phyloP scores from a whole-genome alignment of 441 rosid genomes.

The Kokia cookei region DNA sequence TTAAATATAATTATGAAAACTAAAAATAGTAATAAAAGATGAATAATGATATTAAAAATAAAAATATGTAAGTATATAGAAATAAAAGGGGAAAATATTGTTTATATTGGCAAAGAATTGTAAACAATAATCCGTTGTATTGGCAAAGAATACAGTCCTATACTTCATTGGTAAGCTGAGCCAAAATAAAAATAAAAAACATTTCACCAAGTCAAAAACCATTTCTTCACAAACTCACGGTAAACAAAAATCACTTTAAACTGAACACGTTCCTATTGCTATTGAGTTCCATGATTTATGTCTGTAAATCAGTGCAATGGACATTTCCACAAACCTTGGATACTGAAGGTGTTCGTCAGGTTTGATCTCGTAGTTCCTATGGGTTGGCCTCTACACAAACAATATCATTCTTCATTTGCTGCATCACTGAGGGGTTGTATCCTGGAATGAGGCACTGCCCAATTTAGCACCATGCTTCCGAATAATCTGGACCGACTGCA shows the following conservation, averaged over 20 bases:
- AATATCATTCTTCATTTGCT: not conserved
- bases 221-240: not conserved
- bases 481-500: constrained; percentile 60
- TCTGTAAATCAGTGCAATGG: not conserved
- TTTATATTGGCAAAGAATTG: not conserved
- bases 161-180: not conserved
- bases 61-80: no score
- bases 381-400: not conserved
- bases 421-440: constrained; percentile 14
- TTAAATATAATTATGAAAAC: no score
- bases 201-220: not conserved
- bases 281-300: not conserved
- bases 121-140: not conserved
- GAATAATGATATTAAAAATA: no score
- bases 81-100: no score
- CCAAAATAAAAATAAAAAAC: no score
- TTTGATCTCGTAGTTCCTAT: not conserved
- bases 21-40: no score
- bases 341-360: not conserved
- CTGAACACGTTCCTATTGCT: not conserved
- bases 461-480: constrained; percentile 70
- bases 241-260: not conserved
- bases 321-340: not conserved
- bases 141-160: not conserved
- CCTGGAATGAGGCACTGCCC: constrained; percentile 40